Evolutionary conservation across 129 eudicot genomes (phyloP).

Genomic region (Flaveria linearis): DNA sequence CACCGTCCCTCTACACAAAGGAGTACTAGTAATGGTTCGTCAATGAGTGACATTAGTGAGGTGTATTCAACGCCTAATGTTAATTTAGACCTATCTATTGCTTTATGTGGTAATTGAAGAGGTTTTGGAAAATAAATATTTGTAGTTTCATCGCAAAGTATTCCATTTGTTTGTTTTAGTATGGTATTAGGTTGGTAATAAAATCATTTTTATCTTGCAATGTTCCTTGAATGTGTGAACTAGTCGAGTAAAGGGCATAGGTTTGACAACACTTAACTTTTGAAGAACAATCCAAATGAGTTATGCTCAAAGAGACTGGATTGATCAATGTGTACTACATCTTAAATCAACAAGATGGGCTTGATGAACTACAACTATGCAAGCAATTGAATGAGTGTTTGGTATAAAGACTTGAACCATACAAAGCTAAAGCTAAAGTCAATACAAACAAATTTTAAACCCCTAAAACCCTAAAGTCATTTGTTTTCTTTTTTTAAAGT

Average conservation of each 20-base stretch:
- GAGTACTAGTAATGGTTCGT: constrained; percentile 47
- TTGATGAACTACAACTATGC: no score
- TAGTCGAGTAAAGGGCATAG: background rate
- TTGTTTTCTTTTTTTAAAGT: no score
- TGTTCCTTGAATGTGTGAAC: background rate
- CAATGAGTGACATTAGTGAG: constrained; percentile 52
- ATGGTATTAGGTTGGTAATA: constrained; percentile 15
- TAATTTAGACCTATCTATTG: constrained; percentile 66
- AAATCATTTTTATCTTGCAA: background rate
- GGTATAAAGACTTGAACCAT: no score
- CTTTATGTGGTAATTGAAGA: constrained; percentile 39
- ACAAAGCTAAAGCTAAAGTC: no score
- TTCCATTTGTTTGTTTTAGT: constrained; percentile 27
- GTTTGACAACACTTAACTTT: background rate
- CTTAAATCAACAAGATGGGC: no score
- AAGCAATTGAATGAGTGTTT: no score
- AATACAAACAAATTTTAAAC: no score
- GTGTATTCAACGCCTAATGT: constrained; percentile 39
- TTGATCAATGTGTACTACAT: no score
- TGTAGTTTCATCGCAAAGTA: constrained; percentile 10
- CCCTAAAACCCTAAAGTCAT: no score
- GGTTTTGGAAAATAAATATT: constrained; percentile 7
- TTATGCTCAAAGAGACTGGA: no score
- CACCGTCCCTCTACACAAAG: constrained; percentile 46
- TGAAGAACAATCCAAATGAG: no score